Conservation (phyloP, 257 asterid genomes). For the Scutellaria barbata region DNA sequence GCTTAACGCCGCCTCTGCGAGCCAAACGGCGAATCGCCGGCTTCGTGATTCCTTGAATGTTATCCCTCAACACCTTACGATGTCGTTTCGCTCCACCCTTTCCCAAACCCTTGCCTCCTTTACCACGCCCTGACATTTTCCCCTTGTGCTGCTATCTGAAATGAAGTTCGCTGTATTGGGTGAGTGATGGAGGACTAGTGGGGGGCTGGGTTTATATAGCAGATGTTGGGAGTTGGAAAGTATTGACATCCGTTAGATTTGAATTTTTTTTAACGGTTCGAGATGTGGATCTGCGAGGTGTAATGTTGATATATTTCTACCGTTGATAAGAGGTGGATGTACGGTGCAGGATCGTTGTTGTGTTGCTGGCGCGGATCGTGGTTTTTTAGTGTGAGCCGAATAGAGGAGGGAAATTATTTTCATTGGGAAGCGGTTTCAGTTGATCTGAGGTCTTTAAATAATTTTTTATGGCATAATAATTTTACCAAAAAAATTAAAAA, state of each 20-base stretch:
- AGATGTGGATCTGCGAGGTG: slow-evolving; percentile 33
- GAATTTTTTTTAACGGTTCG: slow-evolving; percentile 14
- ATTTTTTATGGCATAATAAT: no score
- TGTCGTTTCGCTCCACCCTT: slow-evolving; percentile 66
- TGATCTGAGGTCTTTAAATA: no score
- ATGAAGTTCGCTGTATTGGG: neutral
- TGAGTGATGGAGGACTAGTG: neutral
- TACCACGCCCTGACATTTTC: slow-evolving; percentile 59
- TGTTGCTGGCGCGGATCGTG: slow-evolving; percentile 34
- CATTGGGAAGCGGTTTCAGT: no score
- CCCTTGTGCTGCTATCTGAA: neutral
- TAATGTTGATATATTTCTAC: neutral
- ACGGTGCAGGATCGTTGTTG: neutral
- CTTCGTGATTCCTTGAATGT: slow-evolving; percentile 58
- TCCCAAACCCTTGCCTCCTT: slow-evolving; percentile 65
- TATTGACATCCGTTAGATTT: slow-evolving; percentile 34
- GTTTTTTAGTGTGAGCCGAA: slow-evolving; percentile 31
- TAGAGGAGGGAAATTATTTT: neutral
- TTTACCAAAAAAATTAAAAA: no score
- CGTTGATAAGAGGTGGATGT: slow-evolving; percentile 36
- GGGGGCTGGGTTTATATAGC: slow-evolving; percentile 22
- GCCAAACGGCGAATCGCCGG: slow-evolving; percentile 58
- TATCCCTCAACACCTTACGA: slow-evolving; percentile 57
- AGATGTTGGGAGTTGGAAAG: neutral
- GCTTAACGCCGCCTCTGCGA: slow-evolving; percentile 60